These are phyloP conservation scores for Cornus florida DNA, from an alignment of 148 eudicot genomes.

Conservation along the genomic window DNA sequence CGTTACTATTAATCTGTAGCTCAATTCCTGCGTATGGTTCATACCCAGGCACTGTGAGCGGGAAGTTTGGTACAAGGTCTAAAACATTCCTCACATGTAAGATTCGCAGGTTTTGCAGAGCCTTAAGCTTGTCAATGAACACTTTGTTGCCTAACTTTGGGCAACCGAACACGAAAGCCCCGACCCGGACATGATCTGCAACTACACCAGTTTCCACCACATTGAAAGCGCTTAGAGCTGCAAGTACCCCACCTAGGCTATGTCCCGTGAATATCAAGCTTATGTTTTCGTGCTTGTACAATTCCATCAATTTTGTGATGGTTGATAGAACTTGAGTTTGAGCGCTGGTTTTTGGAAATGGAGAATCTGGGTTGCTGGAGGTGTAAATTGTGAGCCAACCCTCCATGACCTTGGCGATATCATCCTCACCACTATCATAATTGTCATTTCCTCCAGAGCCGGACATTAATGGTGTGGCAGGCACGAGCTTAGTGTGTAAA, in stretches of 20 bases:
- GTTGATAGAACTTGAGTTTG: constrained; percentile 16
- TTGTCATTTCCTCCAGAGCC: not conserved
- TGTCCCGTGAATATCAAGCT: constrained; percentile 22
- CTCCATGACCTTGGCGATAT: constrained; percentile 13
- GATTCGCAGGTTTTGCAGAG: not conserved
- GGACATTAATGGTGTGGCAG: constrained; percentile 11
- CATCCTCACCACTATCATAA: not conserved
- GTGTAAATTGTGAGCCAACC: constrained; percentile 31
- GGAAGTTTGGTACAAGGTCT: not conserved
- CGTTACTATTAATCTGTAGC: not conserved
- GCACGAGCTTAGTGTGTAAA: not conserved
- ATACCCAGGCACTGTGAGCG: not conserved
- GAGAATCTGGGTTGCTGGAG: not conserved
- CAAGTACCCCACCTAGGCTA: constrained; percentile 16
- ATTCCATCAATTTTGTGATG: constrained; percentile 4
- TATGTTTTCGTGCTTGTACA: constrained; percentile 7
- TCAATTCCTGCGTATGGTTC: not conserved
- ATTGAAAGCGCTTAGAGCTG: no score
- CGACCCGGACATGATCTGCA: not conserved
- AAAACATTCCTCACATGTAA: not conserved
- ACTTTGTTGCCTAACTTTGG: not conserved
- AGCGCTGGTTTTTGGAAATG: constrained; percentile 7
- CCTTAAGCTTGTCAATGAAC: not conserved
- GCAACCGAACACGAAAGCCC: not conserved
- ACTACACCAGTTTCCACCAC: no score